Evolutionary conservation across 2,329 filamentous ascomycete species (phyloP).

Genomic region (Paraphoma sp.): DNA sequence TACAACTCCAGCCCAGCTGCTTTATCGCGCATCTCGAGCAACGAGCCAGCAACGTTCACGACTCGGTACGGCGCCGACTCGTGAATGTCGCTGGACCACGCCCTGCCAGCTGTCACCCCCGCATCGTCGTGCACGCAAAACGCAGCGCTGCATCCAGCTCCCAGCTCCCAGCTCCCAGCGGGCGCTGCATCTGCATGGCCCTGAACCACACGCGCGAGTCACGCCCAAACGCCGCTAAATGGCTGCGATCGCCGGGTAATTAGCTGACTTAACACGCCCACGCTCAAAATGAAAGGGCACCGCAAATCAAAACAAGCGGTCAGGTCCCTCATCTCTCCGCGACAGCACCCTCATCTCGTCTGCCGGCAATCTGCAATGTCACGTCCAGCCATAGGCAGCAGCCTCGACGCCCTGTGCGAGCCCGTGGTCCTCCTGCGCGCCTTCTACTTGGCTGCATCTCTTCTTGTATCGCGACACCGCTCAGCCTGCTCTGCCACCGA

Average conservation of each 20-base stretch:
- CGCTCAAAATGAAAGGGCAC: background rate
- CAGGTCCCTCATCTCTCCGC: background rate
- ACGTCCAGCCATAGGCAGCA: constrained; percentile 3
- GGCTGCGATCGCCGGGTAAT: constrained; percentile 21
- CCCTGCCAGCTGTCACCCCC: background rate
- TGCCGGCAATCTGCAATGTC: background rate
- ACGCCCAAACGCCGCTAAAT: constrained; percentile 10
- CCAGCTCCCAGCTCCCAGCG: background rate
- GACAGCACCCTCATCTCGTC: constrained; percentile 15
- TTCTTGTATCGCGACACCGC: constrained; percentile 48
- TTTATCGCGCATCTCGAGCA: background rate
- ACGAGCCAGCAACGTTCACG: too few relatives aligned
- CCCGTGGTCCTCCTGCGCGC: constrained; percentile 38
- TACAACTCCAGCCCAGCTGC: background rate
- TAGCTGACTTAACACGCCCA: constrained; percentile 2
- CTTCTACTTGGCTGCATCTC: constrained; percentile 47
- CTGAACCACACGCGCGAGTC: background rate
- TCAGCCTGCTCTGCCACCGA: constrained; percentile 19
- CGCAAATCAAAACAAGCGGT: background rate
- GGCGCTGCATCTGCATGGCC: background rate
- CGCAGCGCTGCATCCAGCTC: background rate
- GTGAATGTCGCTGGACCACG: background rate
- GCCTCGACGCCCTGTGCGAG: constrained; percentile 14
- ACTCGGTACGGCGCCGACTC: too few relatives aligned
- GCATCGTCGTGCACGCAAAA: background rate